Base-by-base conservation (phyloP, 108 stramenopile species). In the Chaetoceros tenuissimus region DNA sequence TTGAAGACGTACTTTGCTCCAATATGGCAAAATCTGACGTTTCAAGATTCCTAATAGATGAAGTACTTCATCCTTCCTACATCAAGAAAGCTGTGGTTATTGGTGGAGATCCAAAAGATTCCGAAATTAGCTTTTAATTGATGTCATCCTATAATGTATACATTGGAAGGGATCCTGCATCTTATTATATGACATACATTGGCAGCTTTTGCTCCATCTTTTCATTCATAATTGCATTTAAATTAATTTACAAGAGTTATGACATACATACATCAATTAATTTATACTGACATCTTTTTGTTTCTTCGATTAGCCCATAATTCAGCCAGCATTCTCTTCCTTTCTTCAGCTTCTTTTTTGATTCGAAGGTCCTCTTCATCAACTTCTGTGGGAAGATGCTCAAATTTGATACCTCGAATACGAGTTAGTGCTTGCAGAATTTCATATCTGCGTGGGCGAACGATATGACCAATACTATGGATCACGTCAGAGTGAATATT, bases 351-450 rank as follows among this genome's bases (percentile, higher is more conserved):
- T 22, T 59, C 58, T 49, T 47, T 34, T 2, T 68, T 57, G 24
- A 53, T 75, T 17, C 72, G 74, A 24, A 68, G 68, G 49, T 78
- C 80, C 44, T 40, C 46, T n/a, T 73, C 74, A 23, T 64, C 76
- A 19, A 62, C 48, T 24, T 60, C 64, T 10, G 67, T 67, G 0
- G 85, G 83, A 20, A 85, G 31, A 18, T 85, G 65, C 31, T 89
- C 86, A 46, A 92, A 61, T 40, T 51, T 31, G 47, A 92, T 72
- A 0, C 91, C 91, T 46, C 81, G 53, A 69, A 92, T 69, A 24
- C 91, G 75, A 21, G 81, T 82, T 16, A 92, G 54, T 0, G 83
- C 85, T 86, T 87, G 84, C 22, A 81, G 80, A 16, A 92, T 71
- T 66, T 92, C 91, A 51, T 81, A 81, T 20, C 63, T 64, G 46